A percentile compares a stretch with the other conserved stretches of the same genome.
Evolutionary conservation across 352 stramenopile genomes (phyloP).

Genomic region (Phytopythium vexans): DNA sequence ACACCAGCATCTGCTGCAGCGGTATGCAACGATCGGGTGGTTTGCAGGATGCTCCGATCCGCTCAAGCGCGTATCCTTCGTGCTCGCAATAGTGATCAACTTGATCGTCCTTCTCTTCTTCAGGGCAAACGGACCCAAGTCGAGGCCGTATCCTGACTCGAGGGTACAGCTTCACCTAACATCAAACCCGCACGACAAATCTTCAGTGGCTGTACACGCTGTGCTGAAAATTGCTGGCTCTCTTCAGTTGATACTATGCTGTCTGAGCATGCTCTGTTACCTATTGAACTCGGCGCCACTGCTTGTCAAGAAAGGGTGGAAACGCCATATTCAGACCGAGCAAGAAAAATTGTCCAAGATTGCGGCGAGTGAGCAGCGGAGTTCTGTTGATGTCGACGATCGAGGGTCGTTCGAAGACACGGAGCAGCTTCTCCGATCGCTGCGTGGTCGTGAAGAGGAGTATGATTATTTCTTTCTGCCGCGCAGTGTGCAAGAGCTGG

Average conservation of each 20-base stretch:
- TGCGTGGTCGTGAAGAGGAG: slow-evolving; percentile 58
- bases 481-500: background rate
- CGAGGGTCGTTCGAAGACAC: slow-evolving; percentile 63
- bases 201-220: slow-evolving; percentile 33
- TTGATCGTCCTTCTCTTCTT: slow-evolving; percentile 59
- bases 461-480: slow-evolving; percentile 64
- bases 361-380: slow-evolving; percentile 27
- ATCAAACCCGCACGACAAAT: slow-evolving; percentile 5
- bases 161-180: slow-evolving; percentile 31
- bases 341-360: slow-evolving; percentile 41
- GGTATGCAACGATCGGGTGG: slow-evolving; percentile 26
- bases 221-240: slow-evolving; percentile 39
- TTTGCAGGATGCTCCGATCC: slow-evolving; percentile 36
- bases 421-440: slow-evolving; percentile 49
- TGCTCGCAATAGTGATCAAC: slow-evolving; percentile 51
- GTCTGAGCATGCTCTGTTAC: slow-evolving; percentile 50
- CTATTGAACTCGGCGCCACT: slow-evolving; percentile 63
- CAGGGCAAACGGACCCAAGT: slow-evolving; percentile 45
- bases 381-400: slow-evolving; percentile 23
- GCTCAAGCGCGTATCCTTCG: slow-evolving; percentile 57
- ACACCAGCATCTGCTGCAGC: slow-evolving; percentile 49
- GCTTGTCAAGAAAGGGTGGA: slow-evolving; percentile 70
- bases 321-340: slow-evolving; percentile 42
- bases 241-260: slow-evolving; percentile 50
- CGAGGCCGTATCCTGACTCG: slow-evolving; percentile 42